These are phyloP conservation scores for Neofusicoccum parvum DNA, from an alignment of 2,329 filamentous ascomycete species.

Conservation along the genomic window DNA sequence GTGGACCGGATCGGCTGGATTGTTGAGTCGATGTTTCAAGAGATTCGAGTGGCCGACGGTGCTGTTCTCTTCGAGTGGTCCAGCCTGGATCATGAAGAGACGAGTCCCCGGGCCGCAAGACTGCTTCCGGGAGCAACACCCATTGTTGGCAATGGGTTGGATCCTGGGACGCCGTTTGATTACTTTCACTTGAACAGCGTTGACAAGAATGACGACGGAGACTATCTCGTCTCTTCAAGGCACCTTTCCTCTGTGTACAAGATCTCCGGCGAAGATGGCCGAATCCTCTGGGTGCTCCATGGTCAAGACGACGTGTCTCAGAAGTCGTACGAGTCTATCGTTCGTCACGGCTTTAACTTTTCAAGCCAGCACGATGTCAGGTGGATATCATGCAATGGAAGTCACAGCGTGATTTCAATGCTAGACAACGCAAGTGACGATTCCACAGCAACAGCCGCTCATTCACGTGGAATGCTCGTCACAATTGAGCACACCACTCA, in stretches of 20 bases:
- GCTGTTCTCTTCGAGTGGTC: conserved; percentile 45
- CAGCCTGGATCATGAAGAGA: conserved; percentile 39
- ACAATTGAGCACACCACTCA: conserved; percentile 39
- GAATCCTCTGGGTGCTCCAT: conserved; percentile 38
- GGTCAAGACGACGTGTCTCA: conserved; percentile 33
- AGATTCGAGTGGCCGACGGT: conserved; percentile 43
- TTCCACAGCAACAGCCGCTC: conserved; percentile 23
- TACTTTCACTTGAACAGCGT: conserved; percentile 45
- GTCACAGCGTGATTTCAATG: conserved; percentile 55
- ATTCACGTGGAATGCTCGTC: conserved; percentile 41
- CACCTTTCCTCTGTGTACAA: conserved; percentile 31
- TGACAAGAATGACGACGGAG: conserved; percentile 37
- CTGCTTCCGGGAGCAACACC: conserved; percentile 32
- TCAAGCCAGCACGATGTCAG: conserved; percentile 10
- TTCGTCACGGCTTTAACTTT: conserved; percentile 33
- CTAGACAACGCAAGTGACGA: conserved; percentile 53
- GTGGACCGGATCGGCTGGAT: conserved; percentile 40
- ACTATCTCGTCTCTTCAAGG: conserved; percentile 33
- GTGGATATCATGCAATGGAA: conserved; percentile 42
- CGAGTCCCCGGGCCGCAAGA: conserved; percentile 27
- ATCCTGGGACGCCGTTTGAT: conserved; percentile 45
- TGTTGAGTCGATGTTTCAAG: conserved; percentile 48
- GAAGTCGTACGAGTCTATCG: conserved; percentile 48
- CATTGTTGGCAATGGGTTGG: conserved; percentile 39
- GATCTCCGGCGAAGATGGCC: conserved; percentile 29